Conservation (phyloP, 2,329 filamentous ascomycete genomes). For the Blastomyces silverae region DNA sequence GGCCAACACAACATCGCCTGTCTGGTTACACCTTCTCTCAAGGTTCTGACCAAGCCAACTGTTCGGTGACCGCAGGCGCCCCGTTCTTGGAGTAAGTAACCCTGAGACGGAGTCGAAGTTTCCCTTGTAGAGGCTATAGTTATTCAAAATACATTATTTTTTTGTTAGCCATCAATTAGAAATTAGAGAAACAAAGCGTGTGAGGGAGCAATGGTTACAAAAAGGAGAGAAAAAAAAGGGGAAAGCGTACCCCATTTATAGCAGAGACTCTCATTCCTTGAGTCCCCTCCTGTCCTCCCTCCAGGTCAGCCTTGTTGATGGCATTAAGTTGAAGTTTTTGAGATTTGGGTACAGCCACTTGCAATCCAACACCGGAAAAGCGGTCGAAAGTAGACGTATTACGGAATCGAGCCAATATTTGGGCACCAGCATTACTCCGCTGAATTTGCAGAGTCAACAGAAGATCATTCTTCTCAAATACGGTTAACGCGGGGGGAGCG, state of each 20-base stretch:
- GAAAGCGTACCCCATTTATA: slow-evolving; percentile 73
- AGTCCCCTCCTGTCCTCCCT: slow-evolving; percentile 71
- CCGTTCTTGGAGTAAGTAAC: slow-evolving; percentile 69
- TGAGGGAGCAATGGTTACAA: background rate
- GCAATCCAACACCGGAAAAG: slow-evolving; percentile 71
- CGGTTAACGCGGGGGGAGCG: slow-evolving; percentile 55
- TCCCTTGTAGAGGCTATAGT: slow-evolving; percentile 58
- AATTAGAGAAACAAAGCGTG: slow-evolving; percentile 2
- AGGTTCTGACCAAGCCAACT: slow-evolving; percentile 94
- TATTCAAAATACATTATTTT: background rate
- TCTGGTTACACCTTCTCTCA: slow-evolving; percentile 15
- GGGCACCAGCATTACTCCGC: slow-evolving; percentile 63
- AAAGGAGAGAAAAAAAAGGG: background rate
- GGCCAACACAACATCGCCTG: slow-evolving; percentile 1
- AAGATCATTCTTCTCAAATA: slow-evolving; percentile 81
- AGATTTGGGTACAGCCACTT: slow-evolving; percentile 92
- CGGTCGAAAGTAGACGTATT: slow-evolving; percentile 62
- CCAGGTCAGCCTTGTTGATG: slow-evolving; percentile 74
- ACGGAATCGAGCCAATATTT: slow-evolving; percentile 75
- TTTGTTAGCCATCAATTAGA: background rate
- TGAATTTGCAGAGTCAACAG: slow-evolving; percentile 76
- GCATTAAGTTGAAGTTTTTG: slow-evolving; percentile 89
- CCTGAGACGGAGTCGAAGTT: slow-evolving; percentile 74
- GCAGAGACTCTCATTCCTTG: slow-evolving; percentile 85
- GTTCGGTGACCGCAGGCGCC: slow-evolving; percentile 68